Base-by-base conservation (phyloP, 176 grass and related monocot species). In the Alloteropsis semialata region DNA sequence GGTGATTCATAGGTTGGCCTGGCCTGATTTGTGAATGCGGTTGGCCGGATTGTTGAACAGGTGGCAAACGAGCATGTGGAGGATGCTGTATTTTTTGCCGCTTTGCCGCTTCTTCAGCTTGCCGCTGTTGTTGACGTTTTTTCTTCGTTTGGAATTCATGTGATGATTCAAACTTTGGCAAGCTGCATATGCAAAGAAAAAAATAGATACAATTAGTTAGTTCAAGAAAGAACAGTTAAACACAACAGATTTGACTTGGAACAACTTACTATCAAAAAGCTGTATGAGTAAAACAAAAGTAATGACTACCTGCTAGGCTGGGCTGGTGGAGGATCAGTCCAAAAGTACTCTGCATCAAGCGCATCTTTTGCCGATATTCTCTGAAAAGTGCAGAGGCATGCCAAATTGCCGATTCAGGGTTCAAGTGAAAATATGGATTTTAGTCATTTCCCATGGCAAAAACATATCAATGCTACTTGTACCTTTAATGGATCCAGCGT, bases 81-180 rank as follows among this genome's bases (percentile, higher is more conserved):
- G 84, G 92, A 81, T 95, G 96, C 80, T 89, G 91, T 60, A 88
- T n/a, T 59, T 98, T 98, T 58, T 93, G 96, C 6, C 91, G 86
- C 60, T 98, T 98, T 22, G 92, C 90, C 1, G 87, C 84, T 86
- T 98, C 92, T 60, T 91, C 92, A 79, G 88, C 92, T 75, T 98
- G 96, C 41, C 96, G 80, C 74, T 92, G 92, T 64, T 98, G 95
- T 65, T 94, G 92, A 28, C 90, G 90, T 73, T 88, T 98, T 81
- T 94, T 98, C 95, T 93, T 94, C 4, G 86, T 95, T 76, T 98
- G 95, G 78, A 95, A 95, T 71, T 95, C 92, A 44, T 98, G 95
- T 1, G 95, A 93, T 8, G 92, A 89, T 50, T 98, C 95, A 0
- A 95, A 98, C 48, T 83, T 87, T 4, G 95, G 95, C 79, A 98